Percentiles rank a stretch among this genome's conserved stretches.
phyloP scores from a whole-genome alignment of 2,329 filamentous ascomycete genomes.

The Diaporthe destruens region DNA sequence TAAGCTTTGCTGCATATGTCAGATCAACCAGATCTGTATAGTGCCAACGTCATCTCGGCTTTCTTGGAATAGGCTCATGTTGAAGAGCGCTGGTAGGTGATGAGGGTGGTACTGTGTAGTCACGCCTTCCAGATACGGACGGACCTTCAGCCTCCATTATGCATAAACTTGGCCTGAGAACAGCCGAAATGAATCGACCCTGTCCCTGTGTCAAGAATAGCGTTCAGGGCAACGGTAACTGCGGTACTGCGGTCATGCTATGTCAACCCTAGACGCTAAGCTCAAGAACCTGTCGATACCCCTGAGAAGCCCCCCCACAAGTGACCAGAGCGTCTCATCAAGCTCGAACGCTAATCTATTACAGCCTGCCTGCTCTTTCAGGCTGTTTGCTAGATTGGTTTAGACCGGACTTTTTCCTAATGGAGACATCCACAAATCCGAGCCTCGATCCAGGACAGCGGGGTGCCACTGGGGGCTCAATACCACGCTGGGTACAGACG shows the following conservation, averaged over 20 bases:
- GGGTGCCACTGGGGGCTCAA: not conserved
- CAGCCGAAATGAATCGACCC: slow-evolving; percentile 1
- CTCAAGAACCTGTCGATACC: slow-evolving; percentile 2
- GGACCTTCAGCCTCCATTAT: slow-evolving; percentile 20
- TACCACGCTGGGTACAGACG: not conserved
- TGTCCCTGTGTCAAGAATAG: slow-evolving; percentile 25
- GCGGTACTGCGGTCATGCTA: slow-evolving; percentile 15
- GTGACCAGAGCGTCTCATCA: slow-evolving; percentile 7
- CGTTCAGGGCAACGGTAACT: not conserved
- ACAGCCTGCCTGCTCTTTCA: slow-evolving; percentile 19
- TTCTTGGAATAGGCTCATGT: not conserved
- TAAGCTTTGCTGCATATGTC: slow-evolving; percentile 26
- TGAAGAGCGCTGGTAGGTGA: not conserved
- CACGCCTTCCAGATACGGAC: slow-evolving; percentile 14
- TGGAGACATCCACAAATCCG: slow-evolving; percentile 25
- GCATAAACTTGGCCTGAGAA: slow-evolving; percentile 1
- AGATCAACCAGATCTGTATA: slow-evolving; percentile 27
- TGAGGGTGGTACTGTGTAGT: not conserved
- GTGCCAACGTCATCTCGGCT: slow-evolving; percentile 12
- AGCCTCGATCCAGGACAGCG: not conserved
- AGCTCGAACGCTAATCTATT: slow-evolving; percentile 11
- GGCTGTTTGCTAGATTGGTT: slow-evolving; percentile 30
- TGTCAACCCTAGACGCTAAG: not conserved
- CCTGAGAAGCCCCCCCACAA: slow-evolving; percentile 1
- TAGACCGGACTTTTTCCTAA: slow-evolving; percentile 4